Evolutionary conservation across 305 asterid species (phyloP).

Genomic region (Fraxinus velutina): DNA sequence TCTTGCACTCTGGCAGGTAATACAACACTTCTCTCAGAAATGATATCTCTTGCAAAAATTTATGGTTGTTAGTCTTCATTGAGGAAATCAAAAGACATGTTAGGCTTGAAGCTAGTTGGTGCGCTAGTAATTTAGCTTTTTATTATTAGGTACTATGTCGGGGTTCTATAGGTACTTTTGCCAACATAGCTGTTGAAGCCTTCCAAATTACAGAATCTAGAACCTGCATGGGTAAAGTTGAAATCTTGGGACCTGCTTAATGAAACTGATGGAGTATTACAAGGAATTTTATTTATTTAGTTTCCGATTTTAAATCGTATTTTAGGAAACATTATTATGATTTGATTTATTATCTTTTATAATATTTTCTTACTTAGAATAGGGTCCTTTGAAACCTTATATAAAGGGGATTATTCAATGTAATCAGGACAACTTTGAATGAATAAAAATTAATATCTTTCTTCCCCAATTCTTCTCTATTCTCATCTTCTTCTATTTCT

Average conservation of each 20-base stretch:
- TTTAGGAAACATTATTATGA: too few species aligned
- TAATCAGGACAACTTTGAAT: too few species aligned
- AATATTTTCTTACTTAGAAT: too few species aligned
- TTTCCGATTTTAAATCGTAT: too few species aligned
- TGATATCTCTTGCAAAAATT: background rate
- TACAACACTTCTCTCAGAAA: background rate
- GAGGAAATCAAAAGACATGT: background rate
- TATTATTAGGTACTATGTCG: background rate
- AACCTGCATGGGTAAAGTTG: background rate
- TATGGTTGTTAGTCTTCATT: background rate
- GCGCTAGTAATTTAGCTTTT: background rate
- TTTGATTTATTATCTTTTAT: too few species aligned
- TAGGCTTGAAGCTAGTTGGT: background rate
- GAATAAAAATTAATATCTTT: too few species aligned
- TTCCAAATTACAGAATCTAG: background rate
- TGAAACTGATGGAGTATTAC: background rate
- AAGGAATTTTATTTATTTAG: too few species aligned
- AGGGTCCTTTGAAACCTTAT: too few species aligned
- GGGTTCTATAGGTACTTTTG: background rate
- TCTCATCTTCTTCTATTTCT: too few species aligned
- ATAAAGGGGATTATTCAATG: too few species aligned
- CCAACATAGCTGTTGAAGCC: background rate
- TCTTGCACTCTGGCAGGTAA: background rate
- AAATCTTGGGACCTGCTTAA: background rate
- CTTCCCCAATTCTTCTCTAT: too few species aligned